Evolutionary conservation across 495 filamentous ascomycete genomes (phyloP).

Genomic region (Bombardia bombarda): DNA sequence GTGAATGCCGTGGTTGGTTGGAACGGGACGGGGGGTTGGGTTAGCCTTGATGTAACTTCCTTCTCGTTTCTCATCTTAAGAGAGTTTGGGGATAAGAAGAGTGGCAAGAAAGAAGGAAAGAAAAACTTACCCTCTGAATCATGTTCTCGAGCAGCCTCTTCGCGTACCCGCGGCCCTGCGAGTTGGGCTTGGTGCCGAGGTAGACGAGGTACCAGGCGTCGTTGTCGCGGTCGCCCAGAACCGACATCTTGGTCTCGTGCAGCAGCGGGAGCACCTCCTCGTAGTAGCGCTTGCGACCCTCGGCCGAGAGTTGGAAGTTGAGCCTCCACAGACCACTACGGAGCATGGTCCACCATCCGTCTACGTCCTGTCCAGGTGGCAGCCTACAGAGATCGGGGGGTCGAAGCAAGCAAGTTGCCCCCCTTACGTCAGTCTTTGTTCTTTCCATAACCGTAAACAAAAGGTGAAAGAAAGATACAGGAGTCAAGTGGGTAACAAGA

Average conservation of each 20-base stretch:
- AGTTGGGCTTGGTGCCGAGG: slow-evolving; percentile 59
- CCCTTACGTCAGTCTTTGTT: not conserved
- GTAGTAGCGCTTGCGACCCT: slow-evolving; percentile 66
- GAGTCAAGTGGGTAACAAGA: not conserved
- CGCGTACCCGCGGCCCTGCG: slow-evolving; percentile 61
- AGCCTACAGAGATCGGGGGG: slow-evolving; percentile 44
- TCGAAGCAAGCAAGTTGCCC: not conserved
- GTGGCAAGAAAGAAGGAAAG: slow-evolving; percentile 3
- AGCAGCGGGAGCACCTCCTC: slow-evolving; percentile 68
- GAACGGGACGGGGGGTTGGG: not conserved
- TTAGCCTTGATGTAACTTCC: not conserved
- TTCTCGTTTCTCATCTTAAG: too few species aligned
- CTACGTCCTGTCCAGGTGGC: slow-evolving; percentile 65
- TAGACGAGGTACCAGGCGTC: slow-evolving; percentile 72
- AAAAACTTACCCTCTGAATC: slow-evolving; percentile 46
- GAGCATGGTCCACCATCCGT: slow-evolving; percentile 60
- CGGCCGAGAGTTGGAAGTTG: slow-evolving; percentile 58
- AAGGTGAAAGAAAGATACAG: not conserved
- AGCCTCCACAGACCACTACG: slow-evolving; percentile 67
- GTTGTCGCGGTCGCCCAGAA: slow-evolving; percentile 55
- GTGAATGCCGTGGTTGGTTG: too few species aligned
- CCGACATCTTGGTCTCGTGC: slow-evolving; percentile 58
- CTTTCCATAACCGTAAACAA: not conserved
- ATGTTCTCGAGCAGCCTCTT: slow-evolving; percentile 59
- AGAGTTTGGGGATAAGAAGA: not conserved